phyloP scores from a whole-genome alignment of 2,329 filamentous ascomycete species.

The Aspergillus ibericus region DNA sequence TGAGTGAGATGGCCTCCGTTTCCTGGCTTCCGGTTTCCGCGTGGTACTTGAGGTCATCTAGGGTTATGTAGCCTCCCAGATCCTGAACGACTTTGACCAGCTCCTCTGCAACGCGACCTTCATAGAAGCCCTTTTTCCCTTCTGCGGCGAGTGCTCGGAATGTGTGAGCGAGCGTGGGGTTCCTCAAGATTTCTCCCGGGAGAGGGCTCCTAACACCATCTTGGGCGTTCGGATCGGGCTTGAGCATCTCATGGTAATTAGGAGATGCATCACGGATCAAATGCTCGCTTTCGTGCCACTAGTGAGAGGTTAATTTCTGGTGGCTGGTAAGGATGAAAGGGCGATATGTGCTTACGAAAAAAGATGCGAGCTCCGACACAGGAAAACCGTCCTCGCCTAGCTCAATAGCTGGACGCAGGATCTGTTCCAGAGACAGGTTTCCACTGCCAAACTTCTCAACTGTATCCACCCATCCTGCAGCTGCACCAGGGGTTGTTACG shows the following conservation, averaged over 20 bases:
- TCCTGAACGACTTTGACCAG: constrained; percentile 75
- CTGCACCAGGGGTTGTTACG: constrained; percentile 84
- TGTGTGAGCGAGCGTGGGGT: constrained; percentile 75
- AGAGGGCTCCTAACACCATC: constrained; percentile 72
- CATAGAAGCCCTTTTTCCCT: constrained; percentile 89
- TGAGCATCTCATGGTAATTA: constrained; percentile 85
- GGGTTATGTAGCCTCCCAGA: constrained; percentile 72
- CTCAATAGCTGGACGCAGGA: constrained; percentile 79
- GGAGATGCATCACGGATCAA: constrained; percentile 72
- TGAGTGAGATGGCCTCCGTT: constrained; percentile 81
- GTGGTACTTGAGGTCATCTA: constrained; percentile 80
- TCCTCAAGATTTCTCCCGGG: constrained; percentile 85
- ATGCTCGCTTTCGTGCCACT: constrained; percentile 72
- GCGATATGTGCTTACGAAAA: constrained; percentile 56
- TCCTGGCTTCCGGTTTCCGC: constrained; percentile 70
- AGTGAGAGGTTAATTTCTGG: background rate
- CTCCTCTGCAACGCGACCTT: constrained; percentile 76
- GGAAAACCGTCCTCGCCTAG: constrained; percentile 87
- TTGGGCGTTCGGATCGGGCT: constrained; percentile 66
- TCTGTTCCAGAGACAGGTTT: constrained; percentile 71
- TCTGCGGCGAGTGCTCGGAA: constrained; percentile 76
- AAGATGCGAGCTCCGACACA: constrained; percentile 75
- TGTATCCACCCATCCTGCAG: constrained; percentile 90
- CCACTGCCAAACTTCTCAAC: constrained; percentile 87
- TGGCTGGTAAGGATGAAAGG: background rate